Evolutionary conservation across 768 basidiomycete species (phyloP).

Genomic region (Russula abietina): DNA sequence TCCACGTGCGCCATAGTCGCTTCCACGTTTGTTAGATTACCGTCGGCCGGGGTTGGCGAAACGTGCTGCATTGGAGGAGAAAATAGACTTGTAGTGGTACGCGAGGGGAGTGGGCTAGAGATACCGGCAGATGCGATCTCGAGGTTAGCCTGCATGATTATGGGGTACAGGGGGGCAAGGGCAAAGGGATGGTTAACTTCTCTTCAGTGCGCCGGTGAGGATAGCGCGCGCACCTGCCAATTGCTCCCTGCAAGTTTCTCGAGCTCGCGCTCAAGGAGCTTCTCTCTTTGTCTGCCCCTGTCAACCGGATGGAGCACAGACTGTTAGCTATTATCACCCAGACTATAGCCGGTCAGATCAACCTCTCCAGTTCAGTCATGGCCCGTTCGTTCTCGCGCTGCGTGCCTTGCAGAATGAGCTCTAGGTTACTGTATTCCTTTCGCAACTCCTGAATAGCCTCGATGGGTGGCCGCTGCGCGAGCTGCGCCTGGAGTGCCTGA

Average conservation of each 20-base stretch:
- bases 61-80: conserved; percentile 23
- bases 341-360: conserved; percentile 22
- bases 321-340: background rate
- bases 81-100: conserved; percentile 30
- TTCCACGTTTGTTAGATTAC: conserved; percentile 29
- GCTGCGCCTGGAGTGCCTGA: conserved; percentile 55
- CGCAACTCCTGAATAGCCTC: conserved; percentile 60
- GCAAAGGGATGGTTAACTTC: background rate
- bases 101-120: conserved; percentile 29
- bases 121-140: conserved; percentile 33
- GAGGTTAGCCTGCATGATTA: conserved; percentile 30
- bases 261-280: conserved; percentile 68
- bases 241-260: conserved; percentile 68
- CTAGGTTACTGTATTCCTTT: conserved; percentile 69
- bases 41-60: background rate
- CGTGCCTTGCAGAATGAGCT: conserved; percentile 70
- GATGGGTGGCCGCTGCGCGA: conserved; percentile 60
- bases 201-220: background rate
- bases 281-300: conserved; percentile 61
- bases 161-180: conserved; percentile 28
- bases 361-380: conserved; percentile 78
- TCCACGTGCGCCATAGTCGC: conserved; percentile 57
- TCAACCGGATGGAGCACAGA: background rate
- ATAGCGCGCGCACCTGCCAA: conserved; percentile 58
- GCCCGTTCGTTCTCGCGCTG: conserved; percentile 81